Evolutionary conservation across 306 rosid species (phyloP).

Genomic region (Lagenaria siceraria): DNA sequence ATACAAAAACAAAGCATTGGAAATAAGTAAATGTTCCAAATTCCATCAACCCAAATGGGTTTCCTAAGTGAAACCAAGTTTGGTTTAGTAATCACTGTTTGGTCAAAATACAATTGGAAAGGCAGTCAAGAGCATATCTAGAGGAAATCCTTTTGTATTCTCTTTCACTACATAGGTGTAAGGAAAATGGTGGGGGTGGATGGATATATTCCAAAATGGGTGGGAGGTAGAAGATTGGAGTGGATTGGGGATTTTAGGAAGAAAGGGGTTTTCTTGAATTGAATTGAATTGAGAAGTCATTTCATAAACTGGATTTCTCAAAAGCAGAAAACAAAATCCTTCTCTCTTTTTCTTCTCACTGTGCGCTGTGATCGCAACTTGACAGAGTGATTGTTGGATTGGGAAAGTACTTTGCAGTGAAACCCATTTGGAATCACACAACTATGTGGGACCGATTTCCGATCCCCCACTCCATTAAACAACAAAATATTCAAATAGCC

Average conservation of each 20-base stretch:
- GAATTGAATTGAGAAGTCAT: neutral
- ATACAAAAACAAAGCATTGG: neutral
- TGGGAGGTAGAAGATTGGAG: neutral
- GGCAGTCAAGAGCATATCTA: constrained; percentile 1
- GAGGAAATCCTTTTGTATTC: neutral
- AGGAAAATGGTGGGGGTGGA: neutral
- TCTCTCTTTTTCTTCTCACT: neutral
- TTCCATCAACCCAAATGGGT: neutral
- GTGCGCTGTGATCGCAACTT: constrained; percentile 1
- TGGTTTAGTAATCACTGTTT: neutral
- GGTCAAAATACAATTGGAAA: constrained; percentile 6
- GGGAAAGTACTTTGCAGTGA: constrained; percentile 1
- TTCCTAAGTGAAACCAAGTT: neutral
- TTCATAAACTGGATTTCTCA: neutral
- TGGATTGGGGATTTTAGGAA: neutral
- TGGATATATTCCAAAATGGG: constrained; percentile 10
- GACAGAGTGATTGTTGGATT: neutral
- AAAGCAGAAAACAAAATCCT: neutral
- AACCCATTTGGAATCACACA: neutral
- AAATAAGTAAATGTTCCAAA: constrained; percentile 1
- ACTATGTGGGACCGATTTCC: neutral
- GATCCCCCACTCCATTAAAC: neutral
- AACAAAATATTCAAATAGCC: neutral
- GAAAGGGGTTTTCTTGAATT: neutral
- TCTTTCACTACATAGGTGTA: neutral